Base-by-base conservation (phyloP, 768 basidiomycete species). In the Clitopilus passeckerianus region DNA sequence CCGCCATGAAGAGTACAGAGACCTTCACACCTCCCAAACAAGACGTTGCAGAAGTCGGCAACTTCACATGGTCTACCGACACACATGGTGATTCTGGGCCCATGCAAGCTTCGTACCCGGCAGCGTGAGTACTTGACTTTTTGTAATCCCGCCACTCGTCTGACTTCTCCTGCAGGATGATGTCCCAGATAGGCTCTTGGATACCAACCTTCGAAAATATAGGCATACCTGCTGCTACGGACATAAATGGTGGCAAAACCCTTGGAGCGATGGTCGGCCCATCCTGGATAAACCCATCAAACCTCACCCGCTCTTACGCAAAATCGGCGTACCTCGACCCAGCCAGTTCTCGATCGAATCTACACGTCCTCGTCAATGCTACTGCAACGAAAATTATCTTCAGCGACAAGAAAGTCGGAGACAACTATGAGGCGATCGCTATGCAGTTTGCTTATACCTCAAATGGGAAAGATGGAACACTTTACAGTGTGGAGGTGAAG, bases 271-370 rank as follows among this genome's bases (percentile, higher is more conserved):
- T 81, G 66, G 76, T 88, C 65, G 76, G 84, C 0, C 79, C 85
- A 5, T 81, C 80, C 4, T 75, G 79, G 6, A 84, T 90, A 67
- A 88, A 88, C 70, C 81, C 83, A 0, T 58, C 74, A 15, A 86
- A 84, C 69, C 82, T 81, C 75, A 85, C 83, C 20, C 80, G 85
- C 52, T 84, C 82, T 4, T 87, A 87, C 71, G 76, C 85, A 5
- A 78, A 82, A 60, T 75, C 81, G 0, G 81, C 76, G 6, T 84
- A 84, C 69, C 78, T 83, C 63, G 87, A 89, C 69, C 76, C 82
- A 4, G 75, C 86, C 0, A 82, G 85, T 0, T 78, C 83, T 18
- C 81, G 86, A 46, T 58, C 77, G 18, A 90, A 90, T 65, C 78
- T 90, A 37, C 80, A 84, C 65, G 80, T 91, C 61, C 75, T 90